These are phyloP conservation scores for Schizothecium vesticola DNA, from an alignment of 495 filamentous ascomycete genomes.

Conservation along the genomic window DNA sequence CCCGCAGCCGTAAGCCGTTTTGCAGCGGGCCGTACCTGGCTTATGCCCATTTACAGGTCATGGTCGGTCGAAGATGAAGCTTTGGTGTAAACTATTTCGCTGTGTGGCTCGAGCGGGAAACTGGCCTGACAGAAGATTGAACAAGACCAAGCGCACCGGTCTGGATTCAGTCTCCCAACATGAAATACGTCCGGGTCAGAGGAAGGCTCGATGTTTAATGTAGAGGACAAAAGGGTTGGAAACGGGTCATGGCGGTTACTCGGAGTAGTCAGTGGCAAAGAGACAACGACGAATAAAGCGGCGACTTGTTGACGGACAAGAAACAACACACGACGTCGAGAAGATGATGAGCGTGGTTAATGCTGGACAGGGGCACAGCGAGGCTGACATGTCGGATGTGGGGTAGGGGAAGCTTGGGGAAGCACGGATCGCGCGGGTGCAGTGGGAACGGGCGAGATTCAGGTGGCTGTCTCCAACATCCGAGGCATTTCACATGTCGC, in stretches of 20 bases:
- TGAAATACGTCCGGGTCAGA: too few species aligned
- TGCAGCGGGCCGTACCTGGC: too few species aligned
- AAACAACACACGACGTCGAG: not conserved
- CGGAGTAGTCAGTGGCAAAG: not conserved
- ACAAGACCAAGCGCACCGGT: too few species aligned
- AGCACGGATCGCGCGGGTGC: not conserved
- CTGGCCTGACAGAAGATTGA: too few species aligned
- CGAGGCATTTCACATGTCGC: constrained; percentile 30
- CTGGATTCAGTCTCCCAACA: too few species aligned
- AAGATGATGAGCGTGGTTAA: not conserved
- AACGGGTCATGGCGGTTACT: not conserved
- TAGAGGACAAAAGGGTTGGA: too few species aligned
- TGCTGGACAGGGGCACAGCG: not conserved
- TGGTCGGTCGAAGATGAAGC: too few species aligned
- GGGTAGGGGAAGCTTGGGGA: not conserved
- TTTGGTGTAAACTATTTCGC: too few species aligned
- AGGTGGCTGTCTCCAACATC: not conserved
- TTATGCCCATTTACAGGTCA: too few species aligned
- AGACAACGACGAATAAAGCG: not conserved
- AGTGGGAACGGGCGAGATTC: too few species aligned
- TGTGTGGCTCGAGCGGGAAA: too few species aligned
- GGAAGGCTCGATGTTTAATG: too few species aligned
- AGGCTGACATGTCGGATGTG: not conserved
- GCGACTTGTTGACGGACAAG: not conserved
- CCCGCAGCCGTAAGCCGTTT: not conserved